These are phyloP conservation scores for Rachicladosporium sp. DNA, from an alignment of 2,329 filamentous ascomycete genomes.

Conservation along the genomic window DNA sequence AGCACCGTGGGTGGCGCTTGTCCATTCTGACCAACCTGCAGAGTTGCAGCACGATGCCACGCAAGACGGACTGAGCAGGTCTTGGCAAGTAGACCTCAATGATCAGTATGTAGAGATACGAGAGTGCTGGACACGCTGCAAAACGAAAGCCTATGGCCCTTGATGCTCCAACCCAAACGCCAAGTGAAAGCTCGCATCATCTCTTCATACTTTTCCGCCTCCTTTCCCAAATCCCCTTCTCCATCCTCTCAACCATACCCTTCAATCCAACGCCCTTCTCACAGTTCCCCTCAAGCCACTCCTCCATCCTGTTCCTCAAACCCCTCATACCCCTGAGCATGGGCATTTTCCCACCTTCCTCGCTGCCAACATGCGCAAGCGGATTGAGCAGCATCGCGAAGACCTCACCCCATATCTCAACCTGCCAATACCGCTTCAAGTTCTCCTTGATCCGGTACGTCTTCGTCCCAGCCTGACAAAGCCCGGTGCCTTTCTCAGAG, in stretches of 20 bases:
- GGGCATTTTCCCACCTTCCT: slow-evolving; percentile 59
- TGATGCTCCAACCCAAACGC: no score
- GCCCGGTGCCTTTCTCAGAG: slow-evolving; percentile 32
- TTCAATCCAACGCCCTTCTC: slow-evolving; percentile 60
- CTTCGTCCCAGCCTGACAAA: slow-evolving; percentile 47
- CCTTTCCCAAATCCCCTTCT: slow-evolving; percentile 49
- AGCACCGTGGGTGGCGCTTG: no score
- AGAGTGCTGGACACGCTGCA: no score
- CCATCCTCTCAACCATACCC: slow-evolving; percentile 48
- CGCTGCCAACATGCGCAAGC: slow-evolving; percentile 48
- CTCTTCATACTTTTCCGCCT: slow-evolving; percentile 16
- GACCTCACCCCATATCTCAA: slow-evolving; percentile 71
- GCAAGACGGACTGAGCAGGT: no score
- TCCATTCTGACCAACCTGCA: no score
- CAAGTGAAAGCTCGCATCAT: not conserved
- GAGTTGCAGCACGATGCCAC: no score
- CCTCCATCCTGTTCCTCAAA: slow-evolving; percentile 69
- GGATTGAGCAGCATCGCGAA: slow-evolving; percentile 86
- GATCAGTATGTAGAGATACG: no score
- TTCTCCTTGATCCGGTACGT: slow-evolving; percentile 70
- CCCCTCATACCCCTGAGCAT: slow-evolving; percentile 56
- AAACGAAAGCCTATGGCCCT: no score
- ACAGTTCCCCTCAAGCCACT: slow-evolving; percentile 66
- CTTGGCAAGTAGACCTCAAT: no score
- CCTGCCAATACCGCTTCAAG: slow-evolving; percentile 94